Evolutionary conservation across 768 basidiomycete species (phyloP).

Genomic region (Suillus cothurnatus): DNA sequence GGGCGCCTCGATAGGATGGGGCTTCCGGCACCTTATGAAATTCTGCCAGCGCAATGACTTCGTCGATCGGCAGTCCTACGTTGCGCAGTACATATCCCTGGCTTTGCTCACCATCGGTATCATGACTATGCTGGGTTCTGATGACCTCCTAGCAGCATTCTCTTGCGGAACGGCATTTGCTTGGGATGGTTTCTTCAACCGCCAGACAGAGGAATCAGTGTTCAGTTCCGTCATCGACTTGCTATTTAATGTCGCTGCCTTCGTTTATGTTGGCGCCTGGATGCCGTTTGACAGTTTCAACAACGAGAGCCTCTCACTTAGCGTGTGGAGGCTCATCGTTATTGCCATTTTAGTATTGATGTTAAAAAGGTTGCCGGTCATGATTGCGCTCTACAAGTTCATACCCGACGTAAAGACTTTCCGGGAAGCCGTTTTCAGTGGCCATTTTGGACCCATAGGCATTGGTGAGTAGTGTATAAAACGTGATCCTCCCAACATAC

Average conservation of each 20-base stretch:
- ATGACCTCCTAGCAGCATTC: constrained; percentile 94
- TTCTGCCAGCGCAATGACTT: constrained; percentile 85
- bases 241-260: constrained; percentile 93
- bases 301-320: constrained; percentile 64
- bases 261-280: constrained; percentile 96
- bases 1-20: constrained; percentile 73
- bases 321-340: constrained; percentile 83
- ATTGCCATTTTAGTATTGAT: constrained; percentile 82
- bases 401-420: constrained; percentile 97
- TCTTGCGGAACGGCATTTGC: constrained; percentile 95
- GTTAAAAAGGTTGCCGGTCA: constrained; percentile 80
- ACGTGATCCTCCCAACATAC: constrained; percentile 7
- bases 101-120: constrained; percentile 85
- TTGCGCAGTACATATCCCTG: constrained; percentile 88
- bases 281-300: constrained; percentile 89
- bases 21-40: constrained; percentile 89
- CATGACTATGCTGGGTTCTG: constrained; percentile 83
- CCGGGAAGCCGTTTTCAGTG: constrained; percentile 90
- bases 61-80: constrained; percentile 92
- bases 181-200: constrained; percentile 94
- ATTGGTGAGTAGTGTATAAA: constrained; percentile 48
- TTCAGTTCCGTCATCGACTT: constrained; percentile 97
- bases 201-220: constrained; percentile 91
- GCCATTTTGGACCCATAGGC: constrained; percentile 92
- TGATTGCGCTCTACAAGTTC: constrained; percentile 85